phyloP scores from a whole-genome alignment of 306 rosid genomes.

The Prunus kanzakura region DNA sequence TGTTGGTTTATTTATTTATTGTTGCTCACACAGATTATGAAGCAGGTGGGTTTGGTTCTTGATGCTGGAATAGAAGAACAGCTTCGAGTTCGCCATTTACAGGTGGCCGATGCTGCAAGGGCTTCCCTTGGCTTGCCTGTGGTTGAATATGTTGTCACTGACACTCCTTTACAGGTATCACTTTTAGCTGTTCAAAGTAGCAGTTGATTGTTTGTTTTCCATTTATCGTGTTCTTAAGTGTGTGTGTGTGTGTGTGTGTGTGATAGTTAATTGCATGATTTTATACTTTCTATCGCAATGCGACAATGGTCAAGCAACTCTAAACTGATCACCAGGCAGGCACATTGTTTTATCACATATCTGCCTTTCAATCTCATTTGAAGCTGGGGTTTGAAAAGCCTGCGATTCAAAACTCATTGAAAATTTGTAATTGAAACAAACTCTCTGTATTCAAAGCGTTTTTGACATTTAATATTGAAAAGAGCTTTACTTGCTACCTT shows the following conservation, averaged over 20 bases:
- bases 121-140: constrained; percentile 94
- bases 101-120: constrained; percentile 85
- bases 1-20: no score
- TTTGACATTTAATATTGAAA: neutral
- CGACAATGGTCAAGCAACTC: neutral
- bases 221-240: neutral
- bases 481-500: neutral
- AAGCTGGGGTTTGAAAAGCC: neutral
- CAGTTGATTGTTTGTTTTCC: neutral
- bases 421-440: neutral
- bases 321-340: no score
- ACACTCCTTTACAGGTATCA: constrained; percentile 65
- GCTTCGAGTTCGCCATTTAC: constrained; percentile 74
- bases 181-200: constrained; percentile 12
- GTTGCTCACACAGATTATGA: constrained; percentile 1
- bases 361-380: neutral
- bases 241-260: neutral
- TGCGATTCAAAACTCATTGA: neutral
- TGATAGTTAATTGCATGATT: neutral
- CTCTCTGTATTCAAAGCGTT: neutral
- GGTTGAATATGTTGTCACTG: constrained; percentile 71
- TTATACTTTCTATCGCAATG: neutral
- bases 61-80: constrained; percentile 85
- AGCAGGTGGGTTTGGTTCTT: constrained; percentile 82
- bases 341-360: no score